Base-by-base conservation (phyloP, 106 monocot genomes). In the Allium cepa region DNA sequence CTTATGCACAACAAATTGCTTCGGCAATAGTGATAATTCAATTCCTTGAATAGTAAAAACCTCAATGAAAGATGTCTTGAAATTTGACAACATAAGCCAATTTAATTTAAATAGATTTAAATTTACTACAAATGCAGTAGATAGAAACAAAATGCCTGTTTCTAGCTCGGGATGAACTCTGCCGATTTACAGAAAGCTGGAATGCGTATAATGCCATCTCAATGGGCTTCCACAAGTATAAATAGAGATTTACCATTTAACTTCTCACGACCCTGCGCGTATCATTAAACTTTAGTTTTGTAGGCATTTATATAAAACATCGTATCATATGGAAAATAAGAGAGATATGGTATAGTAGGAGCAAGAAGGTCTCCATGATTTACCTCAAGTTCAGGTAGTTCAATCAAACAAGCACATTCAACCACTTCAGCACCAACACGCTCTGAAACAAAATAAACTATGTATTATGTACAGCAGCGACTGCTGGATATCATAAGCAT, bases 371-470 rank as follows among this genome's bases (percentile, higher is more conserved):
- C 36, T 36, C 5, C 36, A 36, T 36, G 36, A 49, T 52, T 26
- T 52, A 75, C 75, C 75, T 75, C 68, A 26, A 75, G 75, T 51
- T 75, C 67, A 18, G 75, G 75, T 18, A 75, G 49, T 68, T 75
- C 75, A 60, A 75, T 75, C 10, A 75, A 66, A 68, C 67, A 75
- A 17, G 75, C 75, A 15, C 75, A 75, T 60, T 75, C 75, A 22
- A 75, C 67, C 17, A 75, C 75, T 68, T 75, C 67, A 10, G 75
- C 67, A 8, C 75, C 75, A 67, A 52, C 75, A 12, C 67, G 67
- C 66, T 75, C 75, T 75, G 67, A 7, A 51, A 55, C 4, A 55
- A 55, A 55, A 55, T 12, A 53, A 0, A 12, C 53, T 15, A 12
- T 6, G 7, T 55, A 55, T 15, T 55, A 55, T 11, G 53, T 2